Base-by-base conservation (phyloP, 371 early-diverging fungal species). In the Blakeslea trispora region DNA sequence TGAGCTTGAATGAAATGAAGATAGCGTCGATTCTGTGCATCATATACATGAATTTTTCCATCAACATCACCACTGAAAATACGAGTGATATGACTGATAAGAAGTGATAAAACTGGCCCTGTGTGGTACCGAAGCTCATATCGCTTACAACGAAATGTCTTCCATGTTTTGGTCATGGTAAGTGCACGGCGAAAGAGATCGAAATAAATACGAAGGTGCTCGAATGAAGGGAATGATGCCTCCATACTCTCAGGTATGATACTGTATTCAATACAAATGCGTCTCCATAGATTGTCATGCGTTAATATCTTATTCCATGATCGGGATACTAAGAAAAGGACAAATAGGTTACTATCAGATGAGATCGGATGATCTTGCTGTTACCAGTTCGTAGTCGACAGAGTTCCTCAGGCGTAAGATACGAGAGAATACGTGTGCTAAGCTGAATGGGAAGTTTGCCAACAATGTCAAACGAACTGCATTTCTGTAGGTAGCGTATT, bases 31-130 rank as follows among this genome's bases (percentile, higher is more conserved):
- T 84, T 84, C 8, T 75, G 76, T 39, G 80, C 61, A 55, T 88
- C 80, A 92, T 92, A 95, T 24, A 91, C 70, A 56, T 85, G 82
- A 53, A 95, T 80, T 2, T 85, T 85, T 15, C 83, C 77, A 61
- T 96, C 95, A 17, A 91, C 79, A 13, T 90, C 88, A 0, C 94
- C 93, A 7, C 85, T 84, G 17, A 90, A 79, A 21, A 93, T 69
- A n/a, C 86, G 63, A 11, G 64, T 59, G 6, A 42, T 9, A 44
- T 59, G 50, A 17, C 50, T 42, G 15, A 55, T 51, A 8, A 64
- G 24, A 11, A 64, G n/a, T 19, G 35, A 46, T 14, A 64, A 39
- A 2, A 64, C 53, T n/a, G 64, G 64, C 0, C 64, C 64, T 19
- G 22, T 50, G 42, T 59, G 59, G 22, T 46, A 59, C 13, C 55